Evolutionary conservation across 441 rosid species (phyloP).

Genomic region (Syzygium syzygioides): DNA sequence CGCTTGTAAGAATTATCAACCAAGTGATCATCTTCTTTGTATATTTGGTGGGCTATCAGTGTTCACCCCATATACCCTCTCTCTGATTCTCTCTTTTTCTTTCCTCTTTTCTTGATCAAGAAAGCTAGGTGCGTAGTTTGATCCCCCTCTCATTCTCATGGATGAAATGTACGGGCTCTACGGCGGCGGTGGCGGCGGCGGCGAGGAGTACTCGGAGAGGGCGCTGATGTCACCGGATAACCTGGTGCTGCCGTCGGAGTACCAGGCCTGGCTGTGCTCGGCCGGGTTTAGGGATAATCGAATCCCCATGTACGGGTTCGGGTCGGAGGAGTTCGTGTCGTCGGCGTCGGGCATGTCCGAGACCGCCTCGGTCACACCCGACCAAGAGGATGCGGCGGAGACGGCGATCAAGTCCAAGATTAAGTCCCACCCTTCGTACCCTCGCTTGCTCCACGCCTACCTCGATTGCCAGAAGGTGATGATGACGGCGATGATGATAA

Average conservation of each 20-base stretch:
- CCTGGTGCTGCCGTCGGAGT: slow-evolving; percentile 47
- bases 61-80: neutral
- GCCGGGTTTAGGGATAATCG: slow-evolving; percentile 23
- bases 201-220: slow-evolving; percentile 43
- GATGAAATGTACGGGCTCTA: slow-evolving; percentile 72
- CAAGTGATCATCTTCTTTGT: neutral
- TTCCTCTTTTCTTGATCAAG: neutral
- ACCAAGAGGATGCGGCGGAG: slow-evolving; percentile 35
- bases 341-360: slow-evolving; percentile 53
- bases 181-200: slow-evolving; percentile 24
- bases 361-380: slow-evolving; percentile 50
- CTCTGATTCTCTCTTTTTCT: neutral
- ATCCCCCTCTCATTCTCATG: slow-evolving; percentile 26
- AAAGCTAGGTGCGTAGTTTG: neutral
- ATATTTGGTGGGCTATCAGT: neutral
- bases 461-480: slow-evolving; percentile 90
- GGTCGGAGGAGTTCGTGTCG: slow-evolving; percentile 63
- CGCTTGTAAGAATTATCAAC: neutral
- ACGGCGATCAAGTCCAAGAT: slow-evolving; percentile 60
- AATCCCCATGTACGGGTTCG: slow-evolving; percentile 33
- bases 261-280: slow-evolving; percentile 27
- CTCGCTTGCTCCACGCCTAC: slow-evolving; percentile 81
- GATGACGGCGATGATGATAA: slow-evolving; percentile 24
- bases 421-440: slow-evolving; percentile 76
- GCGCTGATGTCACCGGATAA: slow-evolving; percentile 64